Evolutionary conservation across 495 filamentous ascomycete genomes (phyloP), one percentile per base, ranked within the genome.

Genomic region (Penicillium manginii): DNA sequence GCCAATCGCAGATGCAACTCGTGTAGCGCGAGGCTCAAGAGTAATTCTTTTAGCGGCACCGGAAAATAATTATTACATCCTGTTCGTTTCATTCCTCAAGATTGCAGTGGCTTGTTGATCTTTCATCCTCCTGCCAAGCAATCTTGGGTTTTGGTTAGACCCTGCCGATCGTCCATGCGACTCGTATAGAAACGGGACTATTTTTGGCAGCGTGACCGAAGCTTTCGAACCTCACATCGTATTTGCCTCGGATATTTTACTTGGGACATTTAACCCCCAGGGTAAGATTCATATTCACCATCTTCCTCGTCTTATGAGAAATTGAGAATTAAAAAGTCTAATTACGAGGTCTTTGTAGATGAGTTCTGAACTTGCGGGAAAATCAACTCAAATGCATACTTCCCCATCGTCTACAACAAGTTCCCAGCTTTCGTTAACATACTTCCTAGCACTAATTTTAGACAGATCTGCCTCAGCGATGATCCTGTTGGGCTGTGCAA

Each of bases 81-180:
- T 50, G 22, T 57, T 50, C 18, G 1, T 55, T 33, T 21, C 29
- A 35, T 35, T 49, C 26, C 9, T 50, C 32, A 18, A 56, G 29
- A 40, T 19, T 47, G 12, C 8, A 55, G 43, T 19, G 42, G 42
- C 42, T 49, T 55, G 29, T 33, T 29, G 53, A 55, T 57, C 33
- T 17, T 50, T 15, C 21, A 18, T 23, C 45, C 17, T 26, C 47
- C 47, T 55, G 52, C 47, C 52, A 60, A 60, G 58, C 31, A 45
- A 56, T 52, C 47, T 60, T 47, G 52, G 55, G 31, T 56, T 55
- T 55, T 43, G 19, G 26, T 50, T 55, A 52, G 39, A 22, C 39
- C 53, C 58, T 56, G 58, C 18, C 58, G 53, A 60, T 60, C 53
- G 37, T 47, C 11, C n/a, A 35, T 48, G 53, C 19, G 40, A 47